Conservation (phyloP, 208 protist species). For the Leishmania turanica region DNA sequence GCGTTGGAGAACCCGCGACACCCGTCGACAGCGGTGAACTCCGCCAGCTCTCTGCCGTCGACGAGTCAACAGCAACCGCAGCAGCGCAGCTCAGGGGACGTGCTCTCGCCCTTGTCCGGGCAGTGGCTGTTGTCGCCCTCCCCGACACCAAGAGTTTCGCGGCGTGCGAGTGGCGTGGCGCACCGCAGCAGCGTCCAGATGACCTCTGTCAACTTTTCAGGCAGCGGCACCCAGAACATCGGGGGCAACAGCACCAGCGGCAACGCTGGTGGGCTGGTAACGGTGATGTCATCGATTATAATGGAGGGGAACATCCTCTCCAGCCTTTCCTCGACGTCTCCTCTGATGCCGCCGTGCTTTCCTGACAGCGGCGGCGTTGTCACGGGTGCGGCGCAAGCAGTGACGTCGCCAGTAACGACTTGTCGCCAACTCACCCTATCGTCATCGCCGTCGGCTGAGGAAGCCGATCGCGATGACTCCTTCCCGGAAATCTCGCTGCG, state of each 20-base stretch:
- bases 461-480: not conserved
- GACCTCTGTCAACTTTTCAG: not conserved
- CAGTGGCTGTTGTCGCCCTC: constrained; percentile 10
- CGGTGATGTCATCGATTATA: not conserved
- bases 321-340: not conserved
- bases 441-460: constrained; percentile 17
- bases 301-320: not conserved
- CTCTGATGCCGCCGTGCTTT: not conserved
- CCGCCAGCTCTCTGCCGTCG: not conserved
- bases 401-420: not conserved
- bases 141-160: not conserved
- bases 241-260: not conserved
- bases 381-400: not conserved
- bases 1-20: not conserved
- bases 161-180: not conserved
- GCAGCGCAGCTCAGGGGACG: constrained; percentile 1
- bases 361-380: not conserved
- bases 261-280: not conserved
- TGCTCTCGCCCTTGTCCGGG: constrained; percentile 10
- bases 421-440: constrained; percentile 18
- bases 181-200: not conserved
- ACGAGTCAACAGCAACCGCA: not conserved
- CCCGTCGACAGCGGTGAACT: not conserved
- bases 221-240: not conserved
- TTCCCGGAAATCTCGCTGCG: not conserved